Evolutionary conservation across 1,284 basidiomycete genomes (phyloP).

Genomic region (Thelephora terrestris): DNA sequence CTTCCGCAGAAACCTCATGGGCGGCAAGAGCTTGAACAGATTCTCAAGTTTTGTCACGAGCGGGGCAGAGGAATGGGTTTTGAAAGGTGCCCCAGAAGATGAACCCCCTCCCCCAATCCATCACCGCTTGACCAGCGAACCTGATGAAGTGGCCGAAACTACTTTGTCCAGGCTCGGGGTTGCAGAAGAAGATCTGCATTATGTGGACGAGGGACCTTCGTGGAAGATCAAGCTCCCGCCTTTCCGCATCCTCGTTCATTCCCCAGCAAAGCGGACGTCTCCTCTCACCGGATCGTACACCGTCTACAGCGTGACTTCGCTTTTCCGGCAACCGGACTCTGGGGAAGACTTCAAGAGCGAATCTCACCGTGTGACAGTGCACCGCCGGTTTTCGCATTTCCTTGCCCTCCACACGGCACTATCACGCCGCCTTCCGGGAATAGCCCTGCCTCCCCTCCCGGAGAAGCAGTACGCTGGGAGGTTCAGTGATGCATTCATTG

Average conservation of each 20-base stretch:
- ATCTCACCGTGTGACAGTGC: constrained; percentile 55
- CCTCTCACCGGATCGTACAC: constrained; percentile 65
- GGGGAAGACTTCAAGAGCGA: constrained; percentile 16
- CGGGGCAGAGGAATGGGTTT: constrained; percentile 73
- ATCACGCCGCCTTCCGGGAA: constrained; percentile 55
- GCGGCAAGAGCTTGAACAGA: constrained; percentile 68
- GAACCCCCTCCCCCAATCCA: constrained; percentile 15
- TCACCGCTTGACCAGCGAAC: constrained; percentile 9
- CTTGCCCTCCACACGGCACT: constrained; percentile 66
- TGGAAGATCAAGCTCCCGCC: constrained; percentile 67
- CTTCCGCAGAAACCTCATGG: constrained; percentile 60
- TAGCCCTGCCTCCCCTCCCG: constrained; percentile 72
- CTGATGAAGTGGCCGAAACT: constrained; percentile 25
- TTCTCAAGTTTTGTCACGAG: constrained; percentile 80
- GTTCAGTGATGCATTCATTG: constrained; percentile 74
- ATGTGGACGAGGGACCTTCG: constrained; percentile 59
- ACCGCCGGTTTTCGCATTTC: constrained; percentile 79
- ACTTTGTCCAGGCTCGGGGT: constrained; percentile 19
- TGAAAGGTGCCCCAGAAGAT: constrained; percentile 38
- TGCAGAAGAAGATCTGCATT: constrained; percentile 58
- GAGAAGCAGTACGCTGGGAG: constrained; percentile 76
- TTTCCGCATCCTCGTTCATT: constrained; percentile 70
- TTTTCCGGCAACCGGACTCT: constrained; percentile 36
- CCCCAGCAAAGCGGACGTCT: constrained; percentile 62
- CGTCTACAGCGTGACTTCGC: constrained; percentile 66